Percentiles rank a stretch among this genome's conserved stretches.
Evolutionary conservation across 2,329 filamentous ascomycete genomes (phyloP).

Genomic region (Alternaria sp.): DNA sequence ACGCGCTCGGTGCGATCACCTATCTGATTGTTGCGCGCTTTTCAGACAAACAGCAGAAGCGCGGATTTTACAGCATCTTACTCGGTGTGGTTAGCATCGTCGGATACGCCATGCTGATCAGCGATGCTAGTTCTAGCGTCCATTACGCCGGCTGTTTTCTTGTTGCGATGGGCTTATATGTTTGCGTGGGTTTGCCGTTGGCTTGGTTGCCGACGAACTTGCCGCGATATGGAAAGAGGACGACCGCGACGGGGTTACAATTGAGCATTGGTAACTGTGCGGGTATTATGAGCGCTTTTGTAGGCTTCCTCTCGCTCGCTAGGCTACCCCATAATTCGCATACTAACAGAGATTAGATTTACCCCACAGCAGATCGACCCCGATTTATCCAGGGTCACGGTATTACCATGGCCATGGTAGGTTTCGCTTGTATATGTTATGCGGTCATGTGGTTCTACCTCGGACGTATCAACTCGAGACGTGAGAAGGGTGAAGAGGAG

Average conservation of each 20-base stretch:
- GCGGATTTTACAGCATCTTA: constrained; percentile 70
- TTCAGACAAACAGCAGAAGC: constrained; percentile 72
- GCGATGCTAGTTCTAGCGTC: constrained; percentile 66
- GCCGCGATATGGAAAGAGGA: constrained; percentile 78
- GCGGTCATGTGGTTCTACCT: constrained; percentile 53
- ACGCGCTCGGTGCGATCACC: constrained; percentile 73
- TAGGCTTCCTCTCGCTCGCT: constrained; percentile 49
- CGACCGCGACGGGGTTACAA: constrained; percentile 75
- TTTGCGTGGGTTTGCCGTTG: constrained; percentile 63
- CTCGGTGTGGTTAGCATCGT: constrained; percentile 70
- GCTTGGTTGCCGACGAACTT: constrained; percentile 72
- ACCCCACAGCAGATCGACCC: constrained; percentile 56
- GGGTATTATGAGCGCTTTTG: constrained; percentile 77
- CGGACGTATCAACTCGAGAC: constrained; percentile 48
- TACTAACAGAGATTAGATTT: constrained; percentile 51
- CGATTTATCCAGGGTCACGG: constrained; percentile 62
- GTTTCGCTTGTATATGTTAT: constrained; percentile 52
- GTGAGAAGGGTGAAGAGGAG: constrained; percentile 54
- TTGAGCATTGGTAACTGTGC: constrained; percentile 74
- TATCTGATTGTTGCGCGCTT: constrained; percentile 73
- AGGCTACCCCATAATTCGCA: not conserved
- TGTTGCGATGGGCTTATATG: constrained; percentile 76
- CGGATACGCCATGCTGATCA: constrained; percentile 74
- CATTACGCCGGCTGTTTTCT: constrained; percentile 81
- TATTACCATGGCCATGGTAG: constrained; percentile 61